Base-by-base conservation (phyloP, 352 stramenopile species). In the Phytophthora sansomeana region DNA sequence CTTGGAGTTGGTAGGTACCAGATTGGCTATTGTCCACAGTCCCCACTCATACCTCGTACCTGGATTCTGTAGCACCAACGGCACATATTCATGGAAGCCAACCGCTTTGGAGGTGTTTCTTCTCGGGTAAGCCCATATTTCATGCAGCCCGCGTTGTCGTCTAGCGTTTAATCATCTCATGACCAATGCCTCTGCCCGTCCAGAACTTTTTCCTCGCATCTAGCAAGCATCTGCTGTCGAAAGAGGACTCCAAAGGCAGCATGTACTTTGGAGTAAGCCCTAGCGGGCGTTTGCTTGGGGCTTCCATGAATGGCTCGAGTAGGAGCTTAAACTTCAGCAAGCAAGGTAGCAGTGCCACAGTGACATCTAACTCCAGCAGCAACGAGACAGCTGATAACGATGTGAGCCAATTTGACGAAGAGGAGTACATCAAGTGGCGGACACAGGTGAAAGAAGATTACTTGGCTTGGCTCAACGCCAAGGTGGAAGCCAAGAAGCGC, bases 361-460 rank as follows among this genome's bases (percentile, higher is more conserved):
- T 61, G 5, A 29, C 36, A 39, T 54, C 47, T 10, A 72, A 19
- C 16, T n/a, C 38, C 55, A 66, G 21, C 24, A 57, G 16, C 26
- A 55, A 68, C 3, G 58, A 39, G n/a, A 39, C 26, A 28, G 41
- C 19, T 8, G 24, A 63, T 9, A 26, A 57, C 9, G 47, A 10
- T 13, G 48, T 16, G 16, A 48, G 24, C 39, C 52, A 42, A 0
- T 89, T 91, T 35, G 63, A 90, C 53, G 84, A 92, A 60, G 63
- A 77, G 13, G 76, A 87, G 43, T 91, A 91, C 67, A 52, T 81
- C 28, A 60, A 80, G 33, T 92, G 83, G 83, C 78, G 81, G n/a
- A 90, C 81, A 4, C 50, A 89, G 63, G 75, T 90, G 35, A 89
- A 93, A 67, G 79, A 85, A 14, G 81, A 93, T 67, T 93, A 93